Base-by-base conservation (phyloP, 768 basidiomycete genomes). In the Xerocomellus intermedius region DNA sequence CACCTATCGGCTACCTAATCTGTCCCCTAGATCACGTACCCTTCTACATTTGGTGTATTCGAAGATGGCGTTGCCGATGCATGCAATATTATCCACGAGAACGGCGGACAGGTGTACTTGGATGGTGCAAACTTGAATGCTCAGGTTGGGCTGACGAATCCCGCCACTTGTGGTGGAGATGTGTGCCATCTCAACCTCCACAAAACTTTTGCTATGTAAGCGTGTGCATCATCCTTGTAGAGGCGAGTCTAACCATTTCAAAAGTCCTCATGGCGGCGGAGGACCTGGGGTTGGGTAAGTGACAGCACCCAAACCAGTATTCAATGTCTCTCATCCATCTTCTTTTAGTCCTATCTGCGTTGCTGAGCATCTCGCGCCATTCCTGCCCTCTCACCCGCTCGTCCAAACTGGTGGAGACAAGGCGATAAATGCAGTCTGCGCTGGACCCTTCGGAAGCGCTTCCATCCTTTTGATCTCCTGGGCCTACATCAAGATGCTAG, bases 401-500 rank as follows among this genome's bases (percentile, higher is more conserved):
- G 73, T 94, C 56, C 71, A 80, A 22, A 83, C 79, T 9, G 86
- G 85, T 36, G 85, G 86, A 12, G 69, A 77, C n/a, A 73, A 82
- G 47, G 84, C 88, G 2, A 98, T 99, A 58, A 77, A 87, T 30
- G 91, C 97, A 7, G 88, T 98, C 43, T 85, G 96, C 9, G 91
- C 91, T 0, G 94, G 90, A 2, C 97, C 94, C 0, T 98, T 85
- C 68, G 96, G 97, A 42, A 95, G 93, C 60, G 91, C 97, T 3
- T 95, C 93, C 8, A 94, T 99, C 64, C 86, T 91, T 44, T 80
- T 95, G 57, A 98, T 98, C 64, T 98, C 95, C 0, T 98, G 96
- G 95, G 96, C 97, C 13, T 99, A 97, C 73, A 92, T 97, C 80
- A 96, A 91, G 77, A 98, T 99, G 97, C 83, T 99, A n/a, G 97